A percentile compares a stretch with the other conserved stretches of the same genome.
phyloP scores from a whole-genome alignment of 345 rosid species.

The Dimocarpus longan region DNA sequence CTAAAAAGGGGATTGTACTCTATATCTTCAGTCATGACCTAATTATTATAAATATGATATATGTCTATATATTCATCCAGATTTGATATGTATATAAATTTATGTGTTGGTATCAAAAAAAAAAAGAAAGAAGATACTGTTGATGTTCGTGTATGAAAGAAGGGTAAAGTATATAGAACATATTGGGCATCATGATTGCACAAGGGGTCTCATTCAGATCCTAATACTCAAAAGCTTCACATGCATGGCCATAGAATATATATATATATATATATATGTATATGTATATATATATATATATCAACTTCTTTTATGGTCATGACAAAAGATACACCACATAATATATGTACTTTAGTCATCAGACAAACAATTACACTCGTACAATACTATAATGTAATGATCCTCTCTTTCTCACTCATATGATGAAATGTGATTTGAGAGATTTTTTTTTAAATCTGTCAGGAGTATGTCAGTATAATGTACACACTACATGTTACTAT shows the following conservation, averaged over 20 bases:
- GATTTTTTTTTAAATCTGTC: slow-evolving; percentile 5
- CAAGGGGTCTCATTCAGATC: no score
- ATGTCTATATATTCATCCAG: not conserved
- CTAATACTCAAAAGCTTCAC: no score
- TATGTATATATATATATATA: no score
- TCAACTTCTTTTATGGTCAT: slow-evolving; percentile 30
- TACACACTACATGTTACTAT: slow-evolving; percentile 12
- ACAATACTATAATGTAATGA: not conserved
- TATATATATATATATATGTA: no score
- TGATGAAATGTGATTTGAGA: slow-evolving; percentile 1
- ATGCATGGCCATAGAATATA: no score
- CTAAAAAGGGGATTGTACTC: slow-evolving; percentile 23
- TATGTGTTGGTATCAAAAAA: no score
- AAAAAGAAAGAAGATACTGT: no score
- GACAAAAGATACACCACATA: slow-evolving; percentile 17
- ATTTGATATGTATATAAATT: not conserved
- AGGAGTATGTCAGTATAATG: slow-evolving; percentile 15
- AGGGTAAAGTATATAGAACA: no score
- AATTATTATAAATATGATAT: not conserved
- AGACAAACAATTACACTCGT: not conserved
- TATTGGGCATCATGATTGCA: no score
- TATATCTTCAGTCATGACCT: not conserved
- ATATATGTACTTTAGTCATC: not conserved
- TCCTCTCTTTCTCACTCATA: not conserved
- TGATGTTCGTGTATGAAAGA: no score